Evolutionary conservation across 495 filamentous ascomycete species (phyloP).

Genomic region (Trichoderma asperelloides): DNA sequence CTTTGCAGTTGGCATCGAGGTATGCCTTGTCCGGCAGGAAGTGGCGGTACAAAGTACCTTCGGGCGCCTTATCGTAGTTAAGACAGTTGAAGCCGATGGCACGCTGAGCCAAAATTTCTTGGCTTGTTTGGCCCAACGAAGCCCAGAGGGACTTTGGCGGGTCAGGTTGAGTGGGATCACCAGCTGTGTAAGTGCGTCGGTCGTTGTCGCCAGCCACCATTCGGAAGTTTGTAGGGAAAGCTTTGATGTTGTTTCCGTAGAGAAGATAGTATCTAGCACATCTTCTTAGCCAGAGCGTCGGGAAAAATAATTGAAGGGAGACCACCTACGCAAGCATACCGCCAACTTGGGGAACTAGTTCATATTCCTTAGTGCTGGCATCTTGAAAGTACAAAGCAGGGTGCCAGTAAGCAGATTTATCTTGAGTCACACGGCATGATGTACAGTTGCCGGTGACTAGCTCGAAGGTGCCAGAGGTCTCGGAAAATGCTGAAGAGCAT

Average conservation of each 20-base stretch:
- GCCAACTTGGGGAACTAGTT: conserved; percentile 45
- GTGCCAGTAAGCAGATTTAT: conserved; percentile 64
- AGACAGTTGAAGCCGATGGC: conserved; percentile 91
- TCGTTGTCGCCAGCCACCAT: conserved; percentile 74
- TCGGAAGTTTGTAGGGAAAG: conserved; percentile 71
- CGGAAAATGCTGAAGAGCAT: not conserved
- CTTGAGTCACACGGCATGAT: conserved; percentile 53
- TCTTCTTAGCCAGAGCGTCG: not conserved
- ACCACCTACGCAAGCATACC: conserved; percentile 51
- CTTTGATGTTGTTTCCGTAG: conserved; percentile 50
- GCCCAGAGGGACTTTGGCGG: conserved; percentile 66
- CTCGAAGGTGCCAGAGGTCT: not conserved
- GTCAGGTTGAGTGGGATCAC: conserved; percentile 46
- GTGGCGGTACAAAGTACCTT: conserved; percentile 70
- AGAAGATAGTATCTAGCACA: conserved; percentile 63
- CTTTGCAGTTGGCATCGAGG: conserved; percentile 63
- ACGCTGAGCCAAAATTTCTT: conserved; percentile 63
- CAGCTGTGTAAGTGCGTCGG: conserved; percentile 62
- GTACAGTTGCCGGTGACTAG: conserved; percentile 42
- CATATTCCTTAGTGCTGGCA: conserved; percentile 28
- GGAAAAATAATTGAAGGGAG: not conserved
- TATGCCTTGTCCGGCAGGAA: conserved; percentile 69
- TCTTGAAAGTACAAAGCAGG: conserved; percentile 57
- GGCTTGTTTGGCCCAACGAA: conserved; percentile 44
- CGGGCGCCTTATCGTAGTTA: conserved; percentile 53